Base-by-base conservation (phyloP, 495 filamentous ascomycete species). In the Lichenothelia convexa region DNA sequence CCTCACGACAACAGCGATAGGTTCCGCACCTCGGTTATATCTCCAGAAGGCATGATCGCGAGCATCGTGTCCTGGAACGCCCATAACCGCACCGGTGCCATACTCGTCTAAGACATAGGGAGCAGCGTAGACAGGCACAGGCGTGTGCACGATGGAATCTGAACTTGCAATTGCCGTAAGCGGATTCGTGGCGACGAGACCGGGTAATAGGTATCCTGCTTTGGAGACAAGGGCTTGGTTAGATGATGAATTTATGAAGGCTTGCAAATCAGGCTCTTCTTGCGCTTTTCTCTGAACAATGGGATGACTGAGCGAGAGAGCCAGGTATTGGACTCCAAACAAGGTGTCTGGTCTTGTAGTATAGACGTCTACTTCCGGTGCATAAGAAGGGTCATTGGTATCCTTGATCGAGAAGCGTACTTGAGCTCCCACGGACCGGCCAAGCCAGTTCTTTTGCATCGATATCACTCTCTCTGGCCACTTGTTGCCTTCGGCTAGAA, bases 371-470 rank as follows among this genome's bases (percentile, higher is more conserved):
- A 86, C 64, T 18, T 59, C 51, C 13, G 39, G 23, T 8, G 55
- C 45, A 16, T 50, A 23, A 0, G 35, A 34, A n/a, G n/a, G n/a
- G n/a, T n/a, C n/a, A n/a, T n/a, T n/a, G 0, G 1, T 12, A 18
- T 46, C 43, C 7, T 54, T 46, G 3, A 80, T 48, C 2, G 66
- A 65, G 39, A 93, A 93, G 40, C 65, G 70, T 44, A 91, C 62
- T 35, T 68, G 72, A 2, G 75, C 76, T 8, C 82, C 84, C 4
- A 59, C 55, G 0, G 80, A 85, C 45, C 72, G 78, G 13, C 84
- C 84, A 17, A 93, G 65, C 84, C 84, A 93, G 51, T 93, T 85
- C 46, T 67, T 70, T 51, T 93, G 84, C 79, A 87, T 83, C 2
- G 77, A 58, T 38, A 81, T 44, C 5, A 93, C 84, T 36, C 76